Conservation (phyloP, 2,329 filamentous ascomycete species). For the Atkinsonella hypoxylon region DNA sequence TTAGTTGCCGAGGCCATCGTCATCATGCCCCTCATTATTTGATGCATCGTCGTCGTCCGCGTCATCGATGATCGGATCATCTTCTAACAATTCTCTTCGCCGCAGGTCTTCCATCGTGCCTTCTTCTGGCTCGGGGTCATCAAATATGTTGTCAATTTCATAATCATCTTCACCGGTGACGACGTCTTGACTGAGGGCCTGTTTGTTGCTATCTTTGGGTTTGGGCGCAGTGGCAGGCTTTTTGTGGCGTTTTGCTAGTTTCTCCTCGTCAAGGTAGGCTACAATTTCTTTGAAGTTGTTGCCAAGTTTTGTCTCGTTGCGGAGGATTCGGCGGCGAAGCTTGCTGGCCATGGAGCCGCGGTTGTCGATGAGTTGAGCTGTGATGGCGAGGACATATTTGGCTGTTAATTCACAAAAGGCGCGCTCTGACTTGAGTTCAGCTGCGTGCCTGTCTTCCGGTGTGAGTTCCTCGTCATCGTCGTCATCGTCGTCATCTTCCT, state of each 20-base stretch:
- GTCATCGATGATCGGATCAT: slow-evolving; percentile 28
- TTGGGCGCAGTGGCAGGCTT: slow-evolving; percentile 18
- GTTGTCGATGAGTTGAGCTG: slow-evolving; percentile 62
- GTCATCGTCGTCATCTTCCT: slow-evolving; percentile 42
- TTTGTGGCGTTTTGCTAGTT: slow-evolving; percentile 35
- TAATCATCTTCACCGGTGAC: slow-evolving; percentile 27
- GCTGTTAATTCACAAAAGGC: slow-evolving; percentile 74
- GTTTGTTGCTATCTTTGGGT: slow-evolving; percentile 19
- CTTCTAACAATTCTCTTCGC: slow-evolving; percentile 40
- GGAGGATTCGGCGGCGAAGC: slow-evolving; percentile 58
- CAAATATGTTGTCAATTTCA: slow-evolving; percentile 29
- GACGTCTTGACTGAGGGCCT: slow-evolving; percentile 30
- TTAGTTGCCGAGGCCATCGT: slow-evolving; percentile 34
- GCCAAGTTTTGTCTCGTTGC: slow-evolving; percentile 73
- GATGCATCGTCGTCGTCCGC: slow-evolving; percentile 20
- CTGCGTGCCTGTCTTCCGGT: slow-evolving; percentile 47
- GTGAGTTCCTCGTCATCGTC: slow-evolving; percentile 42
- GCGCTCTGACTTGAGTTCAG: slow-evolving; percentile 68
- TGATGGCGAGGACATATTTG: slow-evolving; percentile 71
- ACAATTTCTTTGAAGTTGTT: slow-evolving; percentile 78
- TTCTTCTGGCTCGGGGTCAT: slow-evolving; percentile 42
- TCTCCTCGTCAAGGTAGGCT: slow-evolving; percentile 62
- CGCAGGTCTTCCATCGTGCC: slow-evolving; percentile 46
- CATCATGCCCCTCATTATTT: slow-evolving; percentile 30
- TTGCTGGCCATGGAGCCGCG: slow-evolving; percentile 46